A percentile compares a stretch with the other conserved stretches of the same genome.
phyloP scores from a whole-genome alignment of 331 rosid species.

The Malus hybrid region DNA sequence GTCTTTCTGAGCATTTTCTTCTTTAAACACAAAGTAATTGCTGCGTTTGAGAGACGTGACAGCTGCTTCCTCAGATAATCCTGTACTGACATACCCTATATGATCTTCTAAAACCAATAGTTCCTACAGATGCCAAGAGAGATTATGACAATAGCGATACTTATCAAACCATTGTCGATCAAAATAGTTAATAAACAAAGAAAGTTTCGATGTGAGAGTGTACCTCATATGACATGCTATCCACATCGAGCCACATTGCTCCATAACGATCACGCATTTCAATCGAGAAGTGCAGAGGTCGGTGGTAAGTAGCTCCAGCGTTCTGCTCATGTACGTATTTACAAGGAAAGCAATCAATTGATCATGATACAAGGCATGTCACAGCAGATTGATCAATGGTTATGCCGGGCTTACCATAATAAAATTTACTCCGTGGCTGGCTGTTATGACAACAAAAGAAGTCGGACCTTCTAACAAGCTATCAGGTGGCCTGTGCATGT shows the following conservation, averaged over 20 bases:
- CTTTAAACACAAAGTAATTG: not conserved
- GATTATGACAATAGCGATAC: not conserved
- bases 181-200: not conserved
- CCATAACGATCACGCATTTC: conserved; percentile 5
- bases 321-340: not conserved
- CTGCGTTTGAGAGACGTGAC: not conserved
- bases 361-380: not conserved
- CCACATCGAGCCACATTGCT: conserved; percentile 17
- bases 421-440: not conserved
- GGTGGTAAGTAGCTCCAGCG: not conserved
- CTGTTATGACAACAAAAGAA: not conserved
- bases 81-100: conserved; percentile 16
- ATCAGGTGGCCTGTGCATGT: not conserved
- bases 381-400: not conserved
- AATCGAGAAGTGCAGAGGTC: not conserved
- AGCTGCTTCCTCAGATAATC: conserved; percentile 15
- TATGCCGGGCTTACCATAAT: not conserved
- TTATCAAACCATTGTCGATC: not conserved
- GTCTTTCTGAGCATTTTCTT: not conserved
- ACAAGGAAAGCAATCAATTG: not conserved
- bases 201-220: not conserved
- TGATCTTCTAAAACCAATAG: conserved; percentile 15
- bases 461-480: conserved; percentile 5
- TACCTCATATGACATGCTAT: conserved; percentile 20
- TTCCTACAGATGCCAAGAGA: not conserved